Percentiles rank a stretch among this genome's conserved stretches.
phyloP scores from a whole-genome alignment of 495 filamentous ascomycete genomes.

The Haplographium delicatum region DNA sequence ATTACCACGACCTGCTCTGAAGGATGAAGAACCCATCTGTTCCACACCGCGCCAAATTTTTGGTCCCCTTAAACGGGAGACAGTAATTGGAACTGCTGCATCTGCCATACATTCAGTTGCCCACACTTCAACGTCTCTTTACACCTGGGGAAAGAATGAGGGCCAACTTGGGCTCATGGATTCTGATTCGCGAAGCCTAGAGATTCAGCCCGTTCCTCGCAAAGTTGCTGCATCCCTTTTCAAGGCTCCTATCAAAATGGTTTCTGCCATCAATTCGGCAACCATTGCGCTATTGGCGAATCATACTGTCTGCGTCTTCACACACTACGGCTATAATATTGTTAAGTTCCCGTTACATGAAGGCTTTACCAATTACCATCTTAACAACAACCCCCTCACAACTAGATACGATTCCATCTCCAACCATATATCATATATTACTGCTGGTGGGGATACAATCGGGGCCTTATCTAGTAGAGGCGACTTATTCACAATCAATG shows the following conservation, averaged over 20 bases:
- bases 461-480: conserved; percentile 78
- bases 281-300: conserved; percentile 82
- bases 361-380: conserved; percentile 58
- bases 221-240: conserved; percentile 86
- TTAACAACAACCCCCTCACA: conserved; percentile 46
- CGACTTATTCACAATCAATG: conserved; percentile 75
- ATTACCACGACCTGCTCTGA: conserved; percentile 47
- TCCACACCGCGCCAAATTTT: conserved; percentile 81
- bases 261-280: conserved; percentile 86
- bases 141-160: conserved; percentile 93
- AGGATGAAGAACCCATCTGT: conserved; percentile 76
- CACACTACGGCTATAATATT: conserved; percentile 86
- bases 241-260: conserved; percentile 66
- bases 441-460: conserved; percentile 81
- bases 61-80: conserved; percentile 82
- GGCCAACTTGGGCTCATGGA: conserved; percentile 93
- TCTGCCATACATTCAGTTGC: conserved; percentile 89
- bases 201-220: conserved; percentile 72
- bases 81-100: conserved; percentile 77
- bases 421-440: conserved; percentile 68
- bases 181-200: conserved; percentile 85
- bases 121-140: conserved; percentile 74
- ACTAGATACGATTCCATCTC: conserved; percentile 56
- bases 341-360: conserved; percentile 71
- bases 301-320: conserved; percentile 86